These are phyloP conservation scores for Asterionellopsis glacialis DNA, from an alignment of 108 stramenopile genomes.

Conservation along the genomic window DNA sequence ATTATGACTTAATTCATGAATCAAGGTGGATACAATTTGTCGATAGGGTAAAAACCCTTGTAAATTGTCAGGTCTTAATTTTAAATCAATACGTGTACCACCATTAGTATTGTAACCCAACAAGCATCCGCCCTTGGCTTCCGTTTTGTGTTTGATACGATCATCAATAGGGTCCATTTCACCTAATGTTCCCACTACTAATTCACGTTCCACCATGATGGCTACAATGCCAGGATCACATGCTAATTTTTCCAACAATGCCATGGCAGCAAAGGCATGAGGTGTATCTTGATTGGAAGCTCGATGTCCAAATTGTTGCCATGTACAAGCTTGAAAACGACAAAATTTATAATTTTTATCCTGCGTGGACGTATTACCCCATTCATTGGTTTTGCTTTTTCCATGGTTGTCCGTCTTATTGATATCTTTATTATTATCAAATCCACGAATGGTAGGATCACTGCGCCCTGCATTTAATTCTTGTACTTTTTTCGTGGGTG, in stretches of 20 bases:
- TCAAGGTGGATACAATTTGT: slow-evolving; percentile 56
- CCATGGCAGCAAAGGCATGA: slow-evolving; percentile 63
- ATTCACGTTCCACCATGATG: slow-evolving; percentile 53
- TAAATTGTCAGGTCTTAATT: slow-evolving; percentile 61
- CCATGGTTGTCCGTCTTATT: background rate
- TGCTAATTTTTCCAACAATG: slow-evolving; percentile 54
- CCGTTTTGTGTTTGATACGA: slow-evolving; percentile 57
- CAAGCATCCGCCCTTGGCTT: slow-evolving; percentile 50
- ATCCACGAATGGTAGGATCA: slow-evolving; percentile 77
- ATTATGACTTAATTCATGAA: slow-evolving; percentile 80
- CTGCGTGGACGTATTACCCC: slow-evolving; percentile 11
- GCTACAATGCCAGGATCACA: slow-evolving; percentile 66
- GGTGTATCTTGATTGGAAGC: slow-evolving; percentile 36
- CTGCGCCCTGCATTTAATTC: slow-evolving; percentile 42
- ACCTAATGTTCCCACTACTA: slow-evolving; percentile 64
- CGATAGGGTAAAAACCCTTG: slow-evolving; percentile 52
- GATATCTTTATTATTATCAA: slow-evolving; percentile 42
- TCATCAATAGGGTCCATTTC: slow-evolving; percentile 88
- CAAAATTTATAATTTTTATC: slow-evolving; percentile 59
- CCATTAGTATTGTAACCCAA: slow-evolving; percentile 82
- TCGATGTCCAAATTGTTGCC: slow-evolving; percentile 53
- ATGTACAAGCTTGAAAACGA: slow-evolving; percentile 52
- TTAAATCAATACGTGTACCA: slow-evolving; percentile 65
- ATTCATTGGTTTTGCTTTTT: slow-evolving; percentile 7
- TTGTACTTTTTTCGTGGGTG: slow-evolving; percentile 13